Evolutionary conservation across 1,284 basidiomycete species (phyloP).

Genomic region (Chondrostereum purpureum): DNA sequence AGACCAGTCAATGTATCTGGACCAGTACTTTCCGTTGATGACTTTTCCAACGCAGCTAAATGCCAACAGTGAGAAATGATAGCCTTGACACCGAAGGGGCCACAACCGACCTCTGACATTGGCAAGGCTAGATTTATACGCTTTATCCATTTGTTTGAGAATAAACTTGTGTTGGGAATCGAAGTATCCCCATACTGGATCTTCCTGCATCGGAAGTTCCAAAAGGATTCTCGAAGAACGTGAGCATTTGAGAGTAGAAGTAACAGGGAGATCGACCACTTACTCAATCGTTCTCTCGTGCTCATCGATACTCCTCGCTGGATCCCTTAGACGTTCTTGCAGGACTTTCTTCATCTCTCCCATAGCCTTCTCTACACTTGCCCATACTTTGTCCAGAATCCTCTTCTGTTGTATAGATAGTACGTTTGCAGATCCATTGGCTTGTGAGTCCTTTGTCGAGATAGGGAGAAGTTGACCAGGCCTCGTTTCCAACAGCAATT

Average conservation of each 20-base stretch:
- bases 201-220: conserved; percentile 78
- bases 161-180: conserved; percentile 90
- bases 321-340: conserved; percentile 75
- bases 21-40: conserved; percentile 25
- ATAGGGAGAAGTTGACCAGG: conserved; percentile 77
- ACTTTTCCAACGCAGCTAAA: conserved; percentile 39
- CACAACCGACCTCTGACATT: conserved; percentile 47
- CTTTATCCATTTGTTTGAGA: conserved; percentile 68
- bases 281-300: conserved; percentile 97
- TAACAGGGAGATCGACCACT: conserved; percentile 22
- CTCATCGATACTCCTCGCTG: conserved; percentile 78
- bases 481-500: conserved; percentile 82
- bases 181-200: conserved; percentile 91
- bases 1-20: conserved; percentile 33
- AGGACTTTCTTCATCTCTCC: conserved; percentile 81
- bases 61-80: conserved; percentile 7
- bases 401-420: conserved; percentile 73
- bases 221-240: conserved; percentile 62
- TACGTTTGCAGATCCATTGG: conserved; percentile 48
- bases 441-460: conserved; percentile 45
- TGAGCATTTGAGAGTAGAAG: conserved; percentile 8
- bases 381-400: conserved; percentile 96
- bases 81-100: conserved; percentile 10
- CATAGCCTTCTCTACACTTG: conserved; percentile 92
- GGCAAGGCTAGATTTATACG: conserved; percentile 52